Conservation (phyloP, 768 basidiomycete species). For the Steccherinum ochraceum region DNA sequence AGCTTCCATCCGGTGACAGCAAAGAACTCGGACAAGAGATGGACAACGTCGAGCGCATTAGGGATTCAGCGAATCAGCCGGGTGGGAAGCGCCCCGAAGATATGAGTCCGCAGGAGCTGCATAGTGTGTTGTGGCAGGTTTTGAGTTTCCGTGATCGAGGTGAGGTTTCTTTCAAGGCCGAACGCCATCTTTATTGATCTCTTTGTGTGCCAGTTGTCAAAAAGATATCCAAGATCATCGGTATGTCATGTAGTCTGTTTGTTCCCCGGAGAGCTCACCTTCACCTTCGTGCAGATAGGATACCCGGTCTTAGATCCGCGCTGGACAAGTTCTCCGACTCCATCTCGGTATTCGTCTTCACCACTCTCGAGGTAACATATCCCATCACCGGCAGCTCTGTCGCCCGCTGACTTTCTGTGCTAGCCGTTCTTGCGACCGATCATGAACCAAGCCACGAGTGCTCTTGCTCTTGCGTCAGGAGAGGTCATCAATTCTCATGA, state of each 20-base stretch:
- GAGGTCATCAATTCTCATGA: constrained; percentile 78
- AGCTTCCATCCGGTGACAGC: constrained; percentile 56
- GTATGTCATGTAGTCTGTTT: constrained; percentile 26
- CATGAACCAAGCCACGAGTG: constrained; percentile 60
- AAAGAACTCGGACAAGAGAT: constrained; percentile 67
- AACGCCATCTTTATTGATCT: background rate
- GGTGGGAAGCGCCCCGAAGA: constrained; percentile 69
- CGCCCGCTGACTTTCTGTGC: no score
- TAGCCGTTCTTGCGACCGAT: constrained; percentile 80
- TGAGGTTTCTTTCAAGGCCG: constrained; percentile 21
- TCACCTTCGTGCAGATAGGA: constrained; percentile 48
- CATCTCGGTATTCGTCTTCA: constrained; percentile 79
- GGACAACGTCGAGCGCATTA: constrained; percentile 64
- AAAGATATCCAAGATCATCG: constrained; percentile 71
- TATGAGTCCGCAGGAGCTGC: constrained; percentile 87
- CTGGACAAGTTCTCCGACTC: constrained; percentile 77
- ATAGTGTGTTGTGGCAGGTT: constrained; percentile 78
- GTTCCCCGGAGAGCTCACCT: background rate
- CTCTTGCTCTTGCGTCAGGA: constrained; percentile 56
- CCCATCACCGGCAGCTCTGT: no score
- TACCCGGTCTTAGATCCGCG: constrained; percentile 69
- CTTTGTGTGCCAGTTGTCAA: constrained; percentile 46
- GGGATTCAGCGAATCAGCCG: constrained; percentile 39
- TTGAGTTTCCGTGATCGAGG: constrained; percentile 79
- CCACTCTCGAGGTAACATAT: constrained; percentile 72